Base-by-base conservation (phyloP, 352 stramenopile species). In the Plasmopara halstedii region DNA sequence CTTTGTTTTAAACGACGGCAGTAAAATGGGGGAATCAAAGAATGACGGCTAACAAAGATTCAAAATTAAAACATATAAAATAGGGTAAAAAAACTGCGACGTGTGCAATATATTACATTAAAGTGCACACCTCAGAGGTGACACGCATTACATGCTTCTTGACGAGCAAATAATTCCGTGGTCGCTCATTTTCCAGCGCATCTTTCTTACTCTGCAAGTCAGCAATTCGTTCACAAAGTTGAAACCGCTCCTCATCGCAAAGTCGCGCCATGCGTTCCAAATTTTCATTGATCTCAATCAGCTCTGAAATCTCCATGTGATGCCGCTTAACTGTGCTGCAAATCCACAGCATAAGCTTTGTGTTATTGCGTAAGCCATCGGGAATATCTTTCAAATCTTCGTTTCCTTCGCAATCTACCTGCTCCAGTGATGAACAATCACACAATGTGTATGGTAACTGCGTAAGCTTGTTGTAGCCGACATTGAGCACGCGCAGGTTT, bases 301-400 rank as follows among this genome's bases (percentile, higher is more conserved):
- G 71, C 65, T 86, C 70, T 22, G 67, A 42, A 27, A 90, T 74
- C 43, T 86, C 67, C 2, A 46, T 48, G 34, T 62, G 58, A 50
- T 90, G 78, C 13, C 58, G 63, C 65, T 88, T 87, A n/a, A 83
- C 65, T n/a, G 64, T 84, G 25, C 62, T 62, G 56, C 72, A 90
- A 59, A 90, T 86, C 78, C 78, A 90, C 8, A 90, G 49, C 46
- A 88, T 75, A 26, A 90, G 67, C 46, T 70, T 69, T 7, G 75
- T 87, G 50, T 83, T 88, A 52, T 67, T 64, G 1, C 70, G 71
- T 14, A 90, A 46, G 2, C 69, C 75, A 61, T 85, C 75, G 8
- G 75, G 73, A 33, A 90, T 66, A 48, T 88, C 71, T 6, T 52
- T 52, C 4, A 90, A 55, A 10, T 64, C 64, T 10, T 67, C 46